These are phyloP conservation scores for Fusarium neocosmosporiellum DNA, from an alignment of 2,329 filamentous ascomycete species.

Conservation along the genomic window DNA sequence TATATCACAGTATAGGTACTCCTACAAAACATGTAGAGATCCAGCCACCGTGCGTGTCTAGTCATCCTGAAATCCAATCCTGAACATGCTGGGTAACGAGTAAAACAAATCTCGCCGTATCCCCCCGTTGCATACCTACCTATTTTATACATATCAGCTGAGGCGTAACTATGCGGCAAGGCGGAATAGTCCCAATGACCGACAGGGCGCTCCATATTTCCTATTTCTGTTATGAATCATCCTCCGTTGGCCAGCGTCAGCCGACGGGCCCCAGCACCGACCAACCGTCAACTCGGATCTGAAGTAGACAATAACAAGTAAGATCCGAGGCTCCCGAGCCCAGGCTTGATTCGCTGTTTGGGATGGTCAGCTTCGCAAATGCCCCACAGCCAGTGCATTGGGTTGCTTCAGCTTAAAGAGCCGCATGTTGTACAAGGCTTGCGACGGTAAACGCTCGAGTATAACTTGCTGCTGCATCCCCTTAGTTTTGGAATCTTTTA, in stretches of 20 bases:
- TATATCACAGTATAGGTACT: too few species aligned
- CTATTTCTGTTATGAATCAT: not conserved
- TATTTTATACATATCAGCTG: not conserved
- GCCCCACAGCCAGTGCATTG: not conserved
- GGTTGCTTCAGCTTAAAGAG: not conserved
- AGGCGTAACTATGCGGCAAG: not conserved
- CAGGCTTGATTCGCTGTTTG: not conserved
- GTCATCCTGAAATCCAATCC: too few species aligned
- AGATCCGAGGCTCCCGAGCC: not conserved
- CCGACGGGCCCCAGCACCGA: not conserved
- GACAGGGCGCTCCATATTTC: not conserved
- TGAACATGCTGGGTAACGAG: too few species aligned
- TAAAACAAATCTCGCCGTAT: not conserved
- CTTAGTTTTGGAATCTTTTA: not conserved
- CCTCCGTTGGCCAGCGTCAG: not conserved
- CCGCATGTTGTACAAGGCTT: not conserved
- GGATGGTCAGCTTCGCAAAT: not conserved
- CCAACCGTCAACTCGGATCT: not conserved
- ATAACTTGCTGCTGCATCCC: not conserved
- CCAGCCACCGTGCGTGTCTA: too few species aligned
- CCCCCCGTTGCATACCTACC: not conserved
- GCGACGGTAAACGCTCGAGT: not conserved
- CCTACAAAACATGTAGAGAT: too few species aligned
- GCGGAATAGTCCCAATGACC: not conserved
- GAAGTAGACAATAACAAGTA: not conserved